Evolutionary conservation across 73 alveolate species (phyloP).

Genomic region (Paramecium caudatum): DNA sequence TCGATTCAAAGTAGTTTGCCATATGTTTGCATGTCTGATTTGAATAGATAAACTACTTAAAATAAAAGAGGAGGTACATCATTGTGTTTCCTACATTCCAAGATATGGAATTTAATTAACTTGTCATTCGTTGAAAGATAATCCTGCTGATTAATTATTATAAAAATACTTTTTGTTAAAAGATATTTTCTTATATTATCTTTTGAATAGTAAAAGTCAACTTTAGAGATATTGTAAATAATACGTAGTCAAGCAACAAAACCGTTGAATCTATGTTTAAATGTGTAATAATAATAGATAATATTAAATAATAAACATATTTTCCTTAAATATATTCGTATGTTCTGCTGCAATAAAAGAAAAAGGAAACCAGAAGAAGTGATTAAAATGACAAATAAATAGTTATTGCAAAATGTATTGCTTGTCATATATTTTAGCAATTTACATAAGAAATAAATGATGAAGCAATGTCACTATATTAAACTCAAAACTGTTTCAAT

Average conservation of each 20-base stretch:
- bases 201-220: too few relatives aligned
- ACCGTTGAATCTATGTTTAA: too few relatives aligned
- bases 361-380: not conserved
- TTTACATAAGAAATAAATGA: slow-evolving; percentile 5
- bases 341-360: slow-evolving; percentile 40
- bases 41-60: slow-evolving; percentile 68
- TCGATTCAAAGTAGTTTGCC: slow-evolving; percentile 39
- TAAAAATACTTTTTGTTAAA: too few relatives aligned
- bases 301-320: too few relatives aligned
- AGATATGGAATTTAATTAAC: slow-evolving; percentile 34
- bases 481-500: slow-evolving; percentile 1
- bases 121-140: slow-evolving; percentile 35
- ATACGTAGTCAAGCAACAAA: too few relatives aligned
- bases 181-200: too few relatives aligned
- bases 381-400: not conserved
- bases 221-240: too few relatives aligned
- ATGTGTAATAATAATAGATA: too few relatives aligned
- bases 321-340: too few relatives aligned
- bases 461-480: slow-evolving; percentile 27
- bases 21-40: slow-evolving; percentile 73
- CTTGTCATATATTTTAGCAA: not conserved
- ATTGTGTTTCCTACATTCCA: slow-evolving; percentile 55
- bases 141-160: slow-evolving; percentile 40
- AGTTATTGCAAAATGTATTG: not conserved
- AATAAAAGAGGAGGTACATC: slow-evolving; percentile 77